Evolutionary conservation across 495 filamentous ascomycete genomes (phyloP).

Genomic region (Penicillium odoratum): DNA sequence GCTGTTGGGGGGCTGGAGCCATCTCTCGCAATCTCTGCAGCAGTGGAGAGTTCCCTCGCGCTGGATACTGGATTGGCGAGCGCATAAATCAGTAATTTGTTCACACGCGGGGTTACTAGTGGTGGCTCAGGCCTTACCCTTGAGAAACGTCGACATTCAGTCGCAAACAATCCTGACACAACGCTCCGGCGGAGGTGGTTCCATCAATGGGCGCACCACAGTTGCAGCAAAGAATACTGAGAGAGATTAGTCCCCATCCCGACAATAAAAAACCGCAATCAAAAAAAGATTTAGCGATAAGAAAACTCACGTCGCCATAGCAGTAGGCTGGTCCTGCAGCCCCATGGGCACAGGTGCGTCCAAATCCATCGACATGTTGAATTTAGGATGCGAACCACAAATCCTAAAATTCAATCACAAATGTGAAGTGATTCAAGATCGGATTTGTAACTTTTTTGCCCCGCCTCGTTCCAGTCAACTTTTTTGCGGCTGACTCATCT

Average conservation of each 20-base stretch:
- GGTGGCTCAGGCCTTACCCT: conserved; percentile 40
- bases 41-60: conserved; percentile 79
- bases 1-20: conserved; percentile 80
- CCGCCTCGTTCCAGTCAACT: conserved; percentile 21
- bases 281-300: not conserved
- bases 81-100: not conserved
- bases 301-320: conserved; percentile 57
- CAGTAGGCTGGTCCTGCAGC: conserved; percentile 43
- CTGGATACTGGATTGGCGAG: conserved; percentile 53
- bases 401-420: conserved; percentile 10
- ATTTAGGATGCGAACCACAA: conserved; percentile 6
- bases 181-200: conserved; percentile 78
- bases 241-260: conserved; percentile 18
- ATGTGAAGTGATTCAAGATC: conserved; percentile 13
- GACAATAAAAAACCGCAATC: conserved; percentile 6
- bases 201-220: conserved; percentile 93
- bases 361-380: conserved; percentile 70
- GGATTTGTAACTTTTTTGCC: conserved; percentile 32
- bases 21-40: conserved; percentile 91
- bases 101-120: not conserved
- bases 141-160: conserved; percentile 90
- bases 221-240: conserved; percentile 89
- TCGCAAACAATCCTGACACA: conserved; percentile 93
- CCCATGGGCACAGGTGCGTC: conserved; percentile 62
- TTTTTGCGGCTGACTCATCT: conserved; percentile 28